Conservation (phyloP, 163 green algal species). For the Trebouxia gelatinosa region DNA sequence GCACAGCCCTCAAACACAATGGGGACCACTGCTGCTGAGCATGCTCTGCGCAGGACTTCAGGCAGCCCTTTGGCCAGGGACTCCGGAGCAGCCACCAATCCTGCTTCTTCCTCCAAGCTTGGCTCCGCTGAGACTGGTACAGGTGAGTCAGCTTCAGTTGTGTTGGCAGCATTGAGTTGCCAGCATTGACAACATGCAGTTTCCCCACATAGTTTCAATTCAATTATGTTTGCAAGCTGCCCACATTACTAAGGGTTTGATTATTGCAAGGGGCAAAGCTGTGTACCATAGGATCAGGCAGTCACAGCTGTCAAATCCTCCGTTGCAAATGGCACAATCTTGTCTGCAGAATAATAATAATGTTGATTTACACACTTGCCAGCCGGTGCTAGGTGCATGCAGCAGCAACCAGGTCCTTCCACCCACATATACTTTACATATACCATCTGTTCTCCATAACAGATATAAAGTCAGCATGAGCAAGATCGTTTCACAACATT, state of each 20-base stretch:
- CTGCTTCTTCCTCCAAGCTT: conserved; percentile 2
- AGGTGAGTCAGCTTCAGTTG: not conserved
- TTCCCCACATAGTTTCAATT: no score
- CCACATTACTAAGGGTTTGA: not conserved
- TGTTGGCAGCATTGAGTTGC: not conserved
- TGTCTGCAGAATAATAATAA: no score
- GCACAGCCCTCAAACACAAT: no score
- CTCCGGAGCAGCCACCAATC: not conserved
- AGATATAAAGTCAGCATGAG: not conserved
- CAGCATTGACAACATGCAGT: not conserved
- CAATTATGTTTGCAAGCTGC: not conserved
- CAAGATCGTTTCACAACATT: not conserved
- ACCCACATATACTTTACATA: not conserved
- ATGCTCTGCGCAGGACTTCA: not conserved
- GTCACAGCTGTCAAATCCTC: no score
- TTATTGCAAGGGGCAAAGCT: not conserved
- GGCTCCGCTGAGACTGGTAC: not conserved
- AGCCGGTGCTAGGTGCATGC: no score
- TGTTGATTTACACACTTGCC: no score
- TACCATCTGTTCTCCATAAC: not conserved
- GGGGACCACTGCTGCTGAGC: not conserved
- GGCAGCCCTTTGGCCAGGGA: not conserved
- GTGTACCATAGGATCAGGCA: no score
- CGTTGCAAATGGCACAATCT: no score
- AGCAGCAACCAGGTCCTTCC: no score